Conservation (phyloP, 139 green algal species). For the Chlamydomonas schloesseri region DNA sequence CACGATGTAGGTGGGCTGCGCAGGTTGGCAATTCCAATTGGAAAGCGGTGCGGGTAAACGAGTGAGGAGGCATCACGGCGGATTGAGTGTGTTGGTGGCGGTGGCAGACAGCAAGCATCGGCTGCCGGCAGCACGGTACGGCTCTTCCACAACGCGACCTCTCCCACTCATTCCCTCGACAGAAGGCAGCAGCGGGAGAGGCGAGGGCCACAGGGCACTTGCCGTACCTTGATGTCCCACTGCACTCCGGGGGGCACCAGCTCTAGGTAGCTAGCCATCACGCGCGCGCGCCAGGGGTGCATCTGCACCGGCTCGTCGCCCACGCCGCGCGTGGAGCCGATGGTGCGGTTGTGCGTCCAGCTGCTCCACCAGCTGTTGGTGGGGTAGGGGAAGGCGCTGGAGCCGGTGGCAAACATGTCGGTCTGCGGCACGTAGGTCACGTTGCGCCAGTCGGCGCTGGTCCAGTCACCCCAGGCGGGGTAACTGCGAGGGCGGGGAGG, state of each 20-base stretch:
- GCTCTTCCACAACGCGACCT: no score
- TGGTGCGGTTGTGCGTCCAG: neutral
- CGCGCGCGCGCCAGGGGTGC: conserved; percentile 28
- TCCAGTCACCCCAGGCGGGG: neutral
- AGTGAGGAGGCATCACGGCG: no score
- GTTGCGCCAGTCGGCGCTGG: neutral
- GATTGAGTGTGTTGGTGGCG: no score
- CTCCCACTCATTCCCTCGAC: no score
- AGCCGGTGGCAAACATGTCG: neutral
- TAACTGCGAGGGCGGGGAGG: neutral
- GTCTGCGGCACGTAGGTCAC: neutral
- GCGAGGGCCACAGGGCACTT: no score
- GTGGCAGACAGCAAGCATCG: no score
- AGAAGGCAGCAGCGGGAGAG: no score
- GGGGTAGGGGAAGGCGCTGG: conserved; percentile 15
- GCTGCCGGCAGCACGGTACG: no score
- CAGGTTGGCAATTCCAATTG: no score
- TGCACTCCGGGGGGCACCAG: neutral
- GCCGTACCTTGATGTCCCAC: no score
- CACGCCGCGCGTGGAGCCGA: neutral
- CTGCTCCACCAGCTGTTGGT: conserved; percentile 25
- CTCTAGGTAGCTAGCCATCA: neutral
- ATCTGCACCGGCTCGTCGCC: conserved; percentile 22
- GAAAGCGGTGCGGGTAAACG: no score
- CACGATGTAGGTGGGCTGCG: neutral